Evolutionary conservation across 1,284 basidiomycete species (phyloP).

Genomic region (Phaffia rhodozyma): DNA sequence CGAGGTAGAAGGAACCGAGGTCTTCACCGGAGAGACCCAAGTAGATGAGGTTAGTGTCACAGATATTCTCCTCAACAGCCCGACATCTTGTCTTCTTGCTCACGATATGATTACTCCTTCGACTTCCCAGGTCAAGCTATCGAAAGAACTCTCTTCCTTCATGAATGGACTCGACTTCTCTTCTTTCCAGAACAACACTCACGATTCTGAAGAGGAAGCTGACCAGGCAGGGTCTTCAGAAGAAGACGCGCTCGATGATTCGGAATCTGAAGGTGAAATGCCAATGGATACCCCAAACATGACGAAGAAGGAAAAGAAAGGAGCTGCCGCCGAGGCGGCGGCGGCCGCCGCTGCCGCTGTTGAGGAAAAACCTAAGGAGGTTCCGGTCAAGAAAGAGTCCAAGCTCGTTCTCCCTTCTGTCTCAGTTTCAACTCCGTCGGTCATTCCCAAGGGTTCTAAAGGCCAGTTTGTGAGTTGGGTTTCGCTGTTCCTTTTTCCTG

Average conservation of each 20-base stretch:
- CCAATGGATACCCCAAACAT: constrained; percentile 13
- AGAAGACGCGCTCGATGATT: constrained; percentile 22
- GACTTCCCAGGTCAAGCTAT: constrained; percentile 37
- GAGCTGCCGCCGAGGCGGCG: constrained; percentile 12
- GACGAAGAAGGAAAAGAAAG: background rate
- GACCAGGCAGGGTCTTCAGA: constrained; percentile 16
- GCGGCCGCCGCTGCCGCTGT: background rate
- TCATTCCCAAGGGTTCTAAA: constrained; percentile 23
- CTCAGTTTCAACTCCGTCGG: background rate
- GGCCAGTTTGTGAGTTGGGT: constrained; percentile 28
- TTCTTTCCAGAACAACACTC: constrained; percentile 11
- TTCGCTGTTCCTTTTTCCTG: background rate
- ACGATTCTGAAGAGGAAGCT: constrained; percentile 11
- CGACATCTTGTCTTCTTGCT: background rate
- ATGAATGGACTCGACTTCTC: constrained; percentile 46
- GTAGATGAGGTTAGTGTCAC: constrained; percentile 27
- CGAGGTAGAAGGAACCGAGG: constrained; percentile 24
- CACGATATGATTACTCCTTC: background rate
- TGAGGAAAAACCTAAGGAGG: constrained; percentile 14
- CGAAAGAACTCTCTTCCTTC: constrained; percentile 48
- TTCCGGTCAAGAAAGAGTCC: constrained; percentile 1
- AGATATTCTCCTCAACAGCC: background rate
- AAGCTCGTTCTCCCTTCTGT: background rate
- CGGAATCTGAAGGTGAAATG: constrained; percentile 20
- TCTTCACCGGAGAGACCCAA: constrained; percentile 11